Evolutionary conservation across 768 basidiomycete genomes (phyloP).

Genomic region (Phaffia tasmanica): DNA sequence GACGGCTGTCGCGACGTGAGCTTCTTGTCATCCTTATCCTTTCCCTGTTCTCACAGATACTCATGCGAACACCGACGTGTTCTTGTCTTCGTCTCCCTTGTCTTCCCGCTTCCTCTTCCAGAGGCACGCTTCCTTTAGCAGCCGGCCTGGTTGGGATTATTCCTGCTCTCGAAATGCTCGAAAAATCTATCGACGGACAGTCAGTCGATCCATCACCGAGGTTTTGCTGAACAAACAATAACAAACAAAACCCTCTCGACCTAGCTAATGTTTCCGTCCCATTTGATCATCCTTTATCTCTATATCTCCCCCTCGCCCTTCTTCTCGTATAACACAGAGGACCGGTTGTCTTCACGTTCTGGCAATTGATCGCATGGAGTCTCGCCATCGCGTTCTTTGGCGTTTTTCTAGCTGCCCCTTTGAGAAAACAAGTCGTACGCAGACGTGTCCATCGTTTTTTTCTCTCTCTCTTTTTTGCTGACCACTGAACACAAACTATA

Average conservation of each 20-base stretch:
- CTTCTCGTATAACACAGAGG: slow-evolving; percentile 31
- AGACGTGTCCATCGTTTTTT: background rate
- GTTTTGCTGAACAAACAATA: too few relatives aligned
- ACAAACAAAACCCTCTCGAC: too few relatives aligned
- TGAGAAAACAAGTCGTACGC: slow-evolving; percentile 84
- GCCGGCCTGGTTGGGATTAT: slow-evolving; percentile 77
- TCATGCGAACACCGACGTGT: background rate
- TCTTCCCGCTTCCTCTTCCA: background rate
- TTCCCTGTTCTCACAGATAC: background rate
- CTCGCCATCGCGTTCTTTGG: slow-evolving; percentile 90
- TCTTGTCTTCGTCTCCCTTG: background rate
- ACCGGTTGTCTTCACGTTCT: slow-evolving; percentile 63
- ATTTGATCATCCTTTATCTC: too few relatives aligned
- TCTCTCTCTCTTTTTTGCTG: background rate
- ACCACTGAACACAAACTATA: slow-evolving; percentile 34
- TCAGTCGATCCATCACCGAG: too few relatives aligned
- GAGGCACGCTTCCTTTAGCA: slow-evolving; percentile 46
- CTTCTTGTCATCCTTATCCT: background rate
- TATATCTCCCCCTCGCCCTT: too few relatives aligned
- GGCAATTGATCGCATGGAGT: slow-evolving; percentile 70
- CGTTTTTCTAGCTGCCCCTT: slow-evolving; percentile 90
- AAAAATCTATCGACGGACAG: slow-evolving; percentile 60
- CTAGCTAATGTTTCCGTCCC: too few relatives aligned
- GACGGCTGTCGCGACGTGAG: slow-evolving; percentile 72
- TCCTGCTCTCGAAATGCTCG: slow-evolving; percentile 74